Evolutionary conservation across 2,329 filamentous ascomycete species (phyloP).

Genomic region (Beauveria bassiana): DNA sequence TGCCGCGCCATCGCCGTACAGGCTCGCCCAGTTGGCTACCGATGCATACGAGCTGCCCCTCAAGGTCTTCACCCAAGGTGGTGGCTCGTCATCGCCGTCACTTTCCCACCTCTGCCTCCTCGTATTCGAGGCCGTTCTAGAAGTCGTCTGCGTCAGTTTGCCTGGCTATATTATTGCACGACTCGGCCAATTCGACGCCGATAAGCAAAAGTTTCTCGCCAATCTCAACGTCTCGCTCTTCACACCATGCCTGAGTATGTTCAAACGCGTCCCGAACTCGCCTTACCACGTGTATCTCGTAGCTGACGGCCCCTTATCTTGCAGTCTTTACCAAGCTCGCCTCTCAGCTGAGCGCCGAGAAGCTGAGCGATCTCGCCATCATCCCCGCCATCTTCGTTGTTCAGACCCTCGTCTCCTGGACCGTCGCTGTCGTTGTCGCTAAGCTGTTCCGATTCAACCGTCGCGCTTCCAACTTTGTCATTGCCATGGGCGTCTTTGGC

Average conservation of each 20-base stretch:
- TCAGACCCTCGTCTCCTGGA: conserved; percentile 80
- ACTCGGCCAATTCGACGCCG: conserved; percentile 87
- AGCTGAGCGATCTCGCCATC: conserved; percentile 80
- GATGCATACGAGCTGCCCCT: conserved; percentile 35
- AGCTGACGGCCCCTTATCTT: neutral
- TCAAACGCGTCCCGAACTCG: neutral
- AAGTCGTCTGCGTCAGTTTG: conserved; percentile 89
- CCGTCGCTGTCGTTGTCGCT: conserved; percentile 63
- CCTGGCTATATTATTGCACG: conserved; percentile 90
- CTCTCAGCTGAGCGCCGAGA: conserved; percentile 85
- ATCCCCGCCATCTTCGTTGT: conserved; percentile 92
- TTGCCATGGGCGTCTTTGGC: conserved; percentile 94
- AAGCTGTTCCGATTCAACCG: conserved; percentile 74
- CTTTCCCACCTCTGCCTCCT: conserved; percentile 66
- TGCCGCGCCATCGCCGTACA: conserved; percentile 39
- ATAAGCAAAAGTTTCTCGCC: conserved; percentile 92
- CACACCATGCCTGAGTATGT: conserved; percentile 87
- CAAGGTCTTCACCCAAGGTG: conserved; percentile 30
- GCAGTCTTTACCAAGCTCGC: conserved; percentile 94
- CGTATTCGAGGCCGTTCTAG: conserved; percentile 89
- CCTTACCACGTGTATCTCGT: neutral
- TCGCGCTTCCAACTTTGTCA: conserved; percentile 86
- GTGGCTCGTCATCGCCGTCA: conserved; percentile 53
- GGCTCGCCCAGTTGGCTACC: conserved; percentile 31
- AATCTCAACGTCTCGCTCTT: conserved; percentile 96